phyloP scores from a whole-genome alignment of 495 filamentous ascomycete genomes.

The Aspergillus coremiiformis region DNA sequence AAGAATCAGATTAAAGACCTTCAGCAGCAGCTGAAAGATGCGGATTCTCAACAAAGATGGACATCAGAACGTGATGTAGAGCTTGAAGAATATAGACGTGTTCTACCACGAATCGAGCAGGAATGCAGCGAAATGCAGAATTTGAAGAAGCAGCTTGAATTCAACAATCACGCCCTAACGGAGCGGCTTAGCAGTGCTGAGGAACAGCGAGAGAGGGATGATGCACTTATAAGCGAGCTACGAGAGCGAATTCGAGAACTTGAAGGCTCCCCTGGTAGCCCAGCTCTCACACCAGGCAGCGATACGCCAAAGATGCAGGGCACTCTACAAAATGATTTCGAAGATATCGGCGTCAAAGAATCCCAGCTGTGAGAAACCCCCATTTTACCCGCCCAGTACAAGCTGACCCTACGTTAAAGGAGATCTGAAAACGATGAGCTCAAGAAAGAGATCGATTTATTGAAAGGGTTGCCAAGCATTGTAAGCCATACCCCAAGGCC shows the following conservation, averaged over 20 bases:
- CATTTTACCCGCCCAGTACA: not conserved
- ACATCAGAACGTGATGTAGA: constrained; percentile 45
- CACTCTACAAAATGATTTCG: constrained; percentile 41
- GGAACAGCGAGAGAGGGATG: constrained; percentile 49
- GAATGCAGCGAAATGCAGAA: constrained; percentile 53
- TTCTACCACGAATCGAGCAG: constrained; percentile 53
- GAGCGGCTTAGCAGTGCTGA: constrained; percentile 47
- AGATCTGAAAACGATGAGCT: constrained; percentile 40
- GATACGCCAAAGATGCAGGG: constrained; percentile 37
- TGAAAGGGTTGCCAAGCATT: constrained; percentile 24
- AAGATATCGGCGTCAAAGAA: constrained; percentile 37
- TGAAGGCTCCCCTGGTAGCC: constrained; percentile 37
- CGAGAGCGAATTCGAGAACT: constrained; percentile 46
- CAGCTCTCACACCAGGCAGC: constrained; percentile 31
- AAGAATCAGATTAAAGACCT: constrained; percentile 53
- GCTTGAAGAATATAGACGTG: constrained; percentile 51
- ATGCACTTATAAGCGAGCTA: constrained; percentile 48
- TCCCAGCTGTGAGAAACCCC: constrained; percentile 30
- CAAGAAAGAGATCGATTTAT: constrained; percentile 34
- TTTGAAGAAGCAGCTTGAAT: constrained; percentile 49
- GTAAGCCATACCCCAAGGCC: constrained; percentile 12
- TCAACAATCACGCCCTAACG: constrained; percentile 50
- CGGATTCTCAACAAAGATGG: constrained; percentile 40
- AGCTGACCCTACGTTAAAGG: constrained; percentile 19
- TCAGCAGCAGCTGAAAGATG: constrained; percentile 49